A percentile compares a stretch with the other conserved stretches of the same genome.
phyloP scores from a whole-genome alignment of 2,329 filamentous ascomycete genomes.

The Penicillium sp. region DNA sequence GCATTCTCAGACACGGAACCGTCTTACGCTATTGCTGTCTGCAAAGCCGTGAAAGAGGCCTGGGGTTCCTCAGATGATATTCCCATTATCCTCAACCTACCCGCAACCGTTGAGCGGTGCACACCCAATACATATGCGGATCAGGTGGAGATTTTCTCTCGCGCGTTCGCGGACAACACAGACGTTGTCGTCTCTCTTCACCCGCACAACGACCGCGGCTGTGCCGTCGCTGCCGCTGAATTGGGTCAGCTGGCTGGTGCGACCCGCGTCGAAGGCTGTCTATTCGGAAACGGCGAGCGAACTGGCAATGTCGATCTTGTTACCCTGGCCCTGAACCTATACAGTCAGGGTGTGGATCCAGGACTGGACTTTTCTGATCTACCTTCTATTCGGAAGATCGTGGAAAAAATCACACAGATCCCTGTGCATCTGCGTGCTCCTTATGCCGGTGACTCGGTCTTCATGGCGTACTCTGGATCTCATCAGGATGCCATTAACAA shows the following conservation, averaged over 20 bases:
- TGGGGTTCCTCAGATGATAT: conserved; percentile 80
- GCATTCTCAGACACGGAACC: conserved; percentile 86
- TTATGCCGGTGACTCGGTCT: conserved; percentile 55
- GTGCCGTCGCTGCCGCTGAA: conserved; percentile 84
- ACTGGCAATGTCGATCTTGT: conserved; percentile 96
- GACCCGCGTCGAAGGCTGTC: conserved; percentile 87
- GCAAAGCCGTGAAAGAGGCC: conserved; percentile 88
- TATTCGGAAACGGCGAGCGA: conserved; percentile 93
- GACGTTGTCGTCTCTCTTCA: conserved; percentile 88
- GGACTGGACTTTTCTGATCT: conserved; percentile 91
- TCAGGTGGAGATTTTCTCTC: conserved; percentile 94
- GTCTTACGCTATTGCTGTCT: conserved; percentile 79
- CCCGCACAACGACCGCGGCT: conserved; percentile 92
- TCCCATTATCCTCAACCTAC: conserved; percentile 94
- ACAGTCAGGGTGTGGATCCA: conserved; percentile 86
- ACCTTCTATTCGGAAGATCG: conserved; percentile 78
- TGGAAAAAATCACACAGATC: conserved; percentile 93
- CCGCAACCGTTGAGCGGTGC: conserved; percentile 91
- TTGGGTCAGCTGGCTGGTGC: conserved; percentile 95
- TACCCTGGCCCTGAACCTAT: conserved; percentile 87
- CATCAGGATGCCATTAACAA: neutral
- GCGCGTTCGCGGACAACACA: conserved; percentile 76
- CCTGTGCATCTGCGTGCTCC: conserved; percentile 86
- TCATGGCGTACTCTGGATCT: neutral
- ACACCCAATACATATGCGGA: conserved; percentile 97